Percentiles rank a stretch among this genome's conserved stretches.
Evolutionary conservation across 306 rosid genomes (phyloP).

Genomic region (Quillaja saponaria): DNA sequence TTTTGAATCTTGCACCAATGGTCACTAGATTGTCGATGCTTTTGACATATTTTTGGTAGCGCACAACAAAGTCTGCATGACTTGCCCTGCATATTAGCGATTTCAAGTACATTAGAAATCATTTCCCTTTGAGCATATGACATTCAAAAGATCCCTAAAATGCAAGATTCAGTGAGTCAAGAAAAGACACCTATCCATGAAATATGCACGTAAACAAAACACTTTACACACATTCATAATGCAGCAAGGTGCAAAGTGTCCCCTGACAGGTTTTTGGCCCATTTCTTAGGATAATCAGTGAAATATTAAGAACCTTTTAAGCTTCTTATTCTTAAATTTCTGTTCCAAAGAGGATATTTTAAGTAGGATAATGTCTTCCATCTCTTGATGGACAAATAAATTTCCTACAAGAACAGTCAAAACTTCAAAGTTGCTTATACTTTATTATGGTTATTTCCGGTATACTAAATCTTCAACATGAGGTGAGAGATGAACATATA

Average conservation of each 20-base stretch:
- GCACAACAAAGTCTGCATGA: slow-evolving; percentile 87
- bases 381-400: too few relatives aligned
- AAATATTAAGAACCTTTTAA: too few relatives aligned
- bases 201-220: background rate
- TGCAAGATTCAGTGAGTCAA: slow-evolving; percentile 9
- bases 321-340: too few relatives aligned
- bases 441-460: too few relatives aligned
- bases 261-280: too few relatives aligned
- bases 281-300: too few relatives aligned
- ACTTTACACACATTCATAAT: background rate
- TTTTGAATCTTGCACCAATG: slow-evolving; percentile 82
- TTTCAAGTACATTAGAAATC: slow-evolving; percentile 20
- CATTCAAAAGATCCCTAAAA: background rate
- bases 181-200: background rate
- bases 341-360: too few relatives aligned
- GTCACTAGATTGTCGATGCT: slow-evolving; percentile 68
- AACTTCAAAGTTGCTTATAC: too few relatives aligned
- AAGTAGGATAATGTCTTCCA: too few relatives aligned
- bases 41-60: slow-evolving; percentile 70
- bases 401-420: too few relatives aligned
- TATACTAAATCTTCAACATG: too few relatives aligned
- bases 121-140: slow-evolving; percentile 13
- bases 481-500: too few relatives aligned
- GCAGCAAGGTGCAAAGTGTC: background rate
- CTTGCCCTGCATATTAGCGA: slow-evolving; percentile 64